phyloP scores from a whole-genome alignment of 306 rosid species.

The Malus orientalis region DNA sequence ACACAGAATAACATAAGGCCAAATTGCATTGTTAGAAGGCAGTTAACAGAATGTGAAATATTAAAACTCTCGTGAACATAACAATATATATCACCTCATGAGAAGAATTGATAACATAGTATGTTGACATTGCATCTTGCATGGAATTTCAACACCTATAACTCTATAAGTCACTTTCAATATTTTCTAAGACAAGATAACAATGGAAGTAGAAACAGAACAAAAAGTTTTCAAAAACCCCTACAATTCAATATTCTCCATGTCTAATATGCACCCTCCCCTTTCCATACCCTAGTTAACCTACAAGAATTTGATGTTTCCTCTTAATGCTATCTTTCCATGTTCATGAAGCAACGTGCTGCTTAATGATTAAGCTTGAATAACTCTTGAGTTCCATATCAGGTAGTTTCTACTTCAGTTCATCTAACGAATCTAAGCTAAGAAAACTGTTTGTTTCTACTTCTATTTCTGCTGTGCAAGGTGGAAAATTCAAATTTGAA shows the following conservation, averaged over 20 bases:
- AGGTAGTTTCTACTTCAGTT: not conserved
- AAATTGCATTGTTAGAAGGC: not conserved
- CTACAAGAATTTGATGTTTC: not conserved
- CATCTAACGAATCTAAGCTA: not conserved
- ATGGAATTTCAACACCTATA: not conserved
- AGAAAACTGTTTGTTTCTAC: not conserved
- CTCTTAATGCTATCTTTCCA: not conserved
- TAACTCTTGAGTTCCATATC: not conserved
- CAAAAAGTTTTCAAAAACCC: not conserved
- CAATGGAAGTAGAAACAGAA: not conserved
- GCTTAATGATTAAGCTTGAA: not conserved
- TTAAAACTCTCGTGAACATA: not conserved
- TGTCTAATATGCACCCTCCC: not conserved
- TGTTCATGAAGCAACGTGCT: not conserved
- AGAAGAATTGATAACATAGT: not conserved
- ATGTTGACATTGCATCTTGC: not conserved
- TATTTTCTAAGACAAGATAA: not conserved
- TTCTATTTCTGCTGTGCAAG: not conserved
- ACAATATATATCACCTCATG: not conserved
- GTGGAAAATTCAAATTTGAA: not conserved
- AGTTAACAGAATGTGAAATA: not conserved
- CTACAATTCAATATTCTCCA: not conserved
- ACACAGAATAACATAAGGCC: not conserved
- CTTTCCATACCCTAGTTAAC: not conserved
- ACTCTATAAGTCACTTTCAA: not conserved